Evolutionary conservation across 2,329 filamentous ascomycete genomes (phyloP).

Genomic region (Ambrosiella cleistominuta): DNA sequence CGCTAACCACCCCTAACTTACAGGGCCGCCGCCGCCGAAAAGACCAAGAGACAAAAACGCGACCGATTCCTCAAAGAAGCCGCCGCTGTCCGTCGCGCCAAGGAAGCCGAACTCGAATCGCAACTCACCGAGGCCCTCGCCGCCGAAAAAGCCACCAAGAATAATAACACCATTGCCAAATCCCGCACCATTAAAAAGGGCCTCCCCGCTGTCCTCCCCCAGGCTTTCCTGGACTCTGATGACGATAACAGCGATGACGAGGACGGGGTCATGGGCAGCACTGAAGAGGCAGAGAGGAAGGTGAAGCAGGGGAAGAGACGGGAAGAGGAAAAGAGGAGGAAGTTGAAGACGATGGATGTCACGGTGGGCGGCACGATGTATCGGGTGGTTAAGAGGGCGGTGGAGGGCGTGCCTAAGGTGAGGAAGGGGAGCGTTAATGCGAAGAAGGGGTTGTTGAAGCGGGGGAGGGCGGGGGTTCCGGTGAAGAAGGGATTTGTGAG

Average conservation of each 20-base stretch:
- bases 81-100: slow-evolving; percentile 30
- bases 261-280: slow-evolving; percentile 13
- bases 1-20: not conserved
- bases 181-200: slow-evolving; percentile 5
- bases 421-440: slow-evolving; percentile 24
- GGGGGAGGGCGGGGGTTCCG: slow-evolving; percentile 24
- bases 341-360: slow-evolving; percentile 26
- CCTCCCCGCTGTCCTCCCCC: slow-evolving; percentile 32
- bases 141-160: slow-evolving; percentile 9
- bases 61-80: slow-evolving; percentile 38
- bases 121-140: slow-evolving; percentile 11
- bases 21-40: slow-evolving; percentile 33
- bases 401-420: slow-evolving; percentile 32
- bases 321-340: slow-evolving; percentile 17
- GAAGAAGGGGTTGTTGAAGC: slow-evolving; percentile 29
- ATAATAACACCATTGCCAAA: not conserved
- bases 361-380: slow-evolving; percentile 37
- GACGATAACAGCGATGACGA: slow-evolving; percentile 19
- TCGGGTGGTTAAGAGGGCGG: slow-evolving; percentile 28
- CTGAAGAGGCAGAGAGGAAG: slow-evolving; percentile 17
- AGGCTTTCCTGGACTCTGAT: slow-evolving; percentile 37
- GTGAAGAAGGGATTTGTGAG: slow-evolving; percentile 28
- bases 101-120: slow-evolving; percentile 15
- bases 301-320: not conserved
- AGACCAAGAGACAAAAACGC: slow-evolving; percentile 37